Evolutionary conservation across 202 grass and related monocot genomes (phyloP).

Genomic region (Digitaria exilis): DNA sequence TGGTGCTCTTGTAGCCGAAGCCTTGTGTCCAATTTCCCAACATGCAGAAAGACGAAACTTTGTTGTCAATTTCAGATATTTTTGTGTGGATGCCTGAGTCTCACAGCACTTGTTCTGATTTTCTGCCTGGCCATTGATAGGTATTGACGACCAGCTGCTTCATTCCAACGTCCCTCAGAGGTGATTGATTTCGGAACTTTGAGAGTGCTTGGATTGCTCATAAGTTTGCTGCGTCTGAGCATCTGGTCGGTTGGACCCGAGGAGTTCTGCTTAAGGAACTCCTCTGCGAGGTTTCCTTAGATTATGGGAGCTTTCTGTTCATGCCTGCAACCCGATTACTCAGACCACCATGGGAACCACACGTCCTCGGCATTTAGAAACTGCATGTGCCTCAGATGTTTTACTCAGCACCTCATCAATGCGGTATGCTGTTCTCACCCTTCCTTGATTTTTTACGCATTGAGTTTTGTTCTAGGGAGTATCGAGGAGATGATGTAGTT

Average conservation of each 20-base stretch:
- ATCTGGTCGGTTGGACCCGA: background rate
- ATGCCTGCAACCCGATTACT: constrained; percentile 67
- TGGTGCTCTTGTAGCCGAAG: background rate
- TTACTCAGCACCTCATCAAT: constrained; percentile 74
- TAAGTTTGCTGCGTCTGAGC: background rate
- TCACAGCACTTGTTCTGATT: background rate
- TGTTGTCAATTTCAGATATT: background rate
- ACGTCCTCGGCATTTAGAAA: constrained; percentile 46
- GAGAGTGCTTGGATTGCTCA: background rate
- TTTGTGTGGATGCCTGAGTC: background rate
- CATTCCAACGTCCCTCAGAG: background rate
- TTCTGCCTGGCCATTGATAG: constrained; percentile 38
- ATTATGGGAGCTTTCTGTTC: constrained; percentile 91
- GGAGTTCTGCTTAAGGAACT: constrained; percentile 26
- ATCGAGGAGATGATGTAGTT: background rate
- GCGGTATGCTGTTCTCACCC: constrained; percentile 47
- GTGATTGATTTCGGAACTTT: background rate
- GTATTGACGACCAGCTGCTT: constrained; percentile 7
- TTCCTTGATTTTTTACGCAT: background rate
- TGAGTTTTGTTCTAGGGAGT: background rate
- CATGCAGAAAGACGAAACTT: background rate
- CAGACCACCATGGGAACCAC: constrained; percentile 53
- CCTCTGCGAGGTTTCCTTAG: constrained; percentile 15
- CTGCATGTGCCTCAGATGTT: constrained; percentile 85
- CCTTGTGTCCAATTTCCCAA: background rate